These are phyloP conservation scores for Fraxinus cuspidata DNA, from an alignment of 257 asterid genomes.

Conservation along the genomic window DNA sequence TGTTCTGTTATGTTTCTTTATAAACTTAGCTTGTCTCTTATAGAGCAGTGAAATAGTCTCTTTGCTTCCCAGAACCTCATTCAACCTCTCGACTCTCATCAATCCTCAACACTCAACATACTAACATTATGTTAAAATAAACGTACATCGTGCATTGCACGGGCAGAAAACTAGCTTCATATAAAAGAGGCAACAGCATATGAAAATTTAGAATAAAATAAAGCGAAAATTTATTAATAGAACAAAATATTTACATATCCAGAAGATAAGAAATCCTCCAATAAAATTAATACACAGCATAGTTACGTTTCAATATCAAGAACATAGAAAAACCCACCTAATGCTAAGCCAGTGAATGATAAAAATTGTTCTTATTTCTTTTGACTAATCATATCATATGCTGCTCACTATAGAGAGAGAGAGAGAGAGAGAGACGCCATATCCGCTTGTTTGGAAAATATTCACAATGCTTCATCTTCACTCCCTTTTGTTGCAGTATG, in stretches of 20 bases:
- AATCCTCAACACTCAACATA: too few relatives aligned
- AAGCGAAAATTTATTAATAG: background rate
- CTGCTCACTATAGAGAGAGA: too few relatives aligned
- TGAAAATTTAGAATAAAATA: background rate
- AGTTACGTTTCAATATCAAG: background rate
- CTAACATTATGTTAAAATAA: too few relatives aligned
- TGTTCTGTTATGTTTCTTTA: too few relatives aligned
- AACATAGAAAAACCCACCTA: background rate
- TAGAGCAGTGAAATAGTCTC: too few relatives aligned
- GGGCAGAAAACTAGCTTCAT: too few relatives aligned
- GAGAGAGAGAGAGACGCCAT: conserved; percentile 12
- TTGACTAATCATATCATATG: background rate
- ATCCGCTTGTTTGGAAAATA: conserved; percentile 11
- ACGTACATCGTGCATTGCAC: too few relatives aligned
- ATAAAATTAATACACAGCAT: background rate
- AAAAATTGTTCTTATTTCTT: background rate
- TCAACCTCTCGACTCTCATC: too few relatives aligned
- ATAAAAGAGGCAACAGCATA: background rate
- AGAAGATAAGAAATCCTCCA: background rate
- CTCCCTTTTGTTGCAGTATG: background rate
- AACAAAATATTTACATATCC: background rate
- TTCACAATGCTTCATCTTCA: conserved; percentile 21
- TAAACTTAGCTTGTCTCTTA: too few relatives aligned
- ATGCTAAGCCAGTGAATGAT: background rate
- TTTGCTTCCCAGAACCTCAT: too few relatives aligned